Percentiles rank a stretch among this genome's conserved stretches.
Evolutionary conservation across 768 basidiomycete genomes (phyloP).

Genomic region (Coprinellus aureogranulatus): DNA sequence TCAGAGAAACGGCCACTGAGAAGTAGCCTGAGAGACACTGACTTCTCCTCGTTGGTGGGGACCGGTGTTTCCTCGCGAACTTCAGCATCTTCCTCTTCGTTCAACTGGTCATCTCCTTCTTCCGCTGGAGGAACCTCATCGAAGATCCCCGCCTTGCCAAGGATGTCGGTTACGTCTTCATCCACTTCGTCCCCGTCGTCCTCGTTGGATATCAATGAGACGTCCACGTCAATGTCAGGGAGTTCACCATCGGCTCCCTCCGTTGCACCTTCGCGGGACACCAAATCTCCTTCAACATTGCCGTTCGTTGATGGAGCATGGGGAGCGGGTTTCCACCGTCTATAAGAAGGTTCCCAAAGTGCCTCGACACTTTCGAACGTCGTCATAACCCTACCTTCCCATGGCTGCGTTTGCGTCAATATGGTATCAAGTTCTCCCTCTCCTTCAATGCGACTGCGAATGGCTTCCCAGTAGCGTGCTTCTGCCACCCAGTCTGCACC

Average conservation of each 20-base stretch:
- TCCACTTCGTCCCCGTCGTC: conserved; percentile 15
- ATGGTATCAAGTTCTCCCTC: conserved; percentile 16
- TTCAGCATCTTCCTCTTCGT: conserved; percentile 12
- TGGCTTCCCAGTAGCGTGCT: conserved; percentile 71
- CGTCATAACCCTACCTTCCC: conserved; percentile 80
- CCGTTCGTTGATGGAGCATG: background rate
- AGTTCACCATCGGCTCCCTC: conserved; percentile 17
- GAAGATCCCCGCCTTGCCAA: conserved; percentile 20
- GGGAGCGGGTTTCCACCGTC: conserved; percentile 52
- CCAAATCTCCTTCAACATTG: background rate
- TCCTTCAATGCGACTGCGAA: conserved; percentile 61
- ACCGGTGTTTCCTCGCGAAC: conserved; percentile 6
- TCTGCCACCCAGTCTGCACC: conserved; percentile 71
- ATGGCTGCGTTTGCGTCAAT: conserved; percentile 28
- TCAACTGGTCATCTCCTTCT: conserved; percentile 19
- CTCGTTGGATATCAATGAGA: conserved; percentile 44
- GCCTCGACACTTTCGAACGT: conserved; percentile 89
- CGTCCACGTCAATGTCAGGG: conserved; percentile 46
- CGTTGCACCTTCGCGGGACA: conserved; percentile 2
- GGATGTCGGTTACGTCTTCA: conserved; percentile 11
- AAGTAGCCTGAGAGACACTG: no score
- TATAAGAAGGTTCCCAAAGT: conserved; percentile 69
- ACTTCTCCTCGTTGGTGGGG: background rate
- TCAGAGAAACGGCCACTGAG: no score
- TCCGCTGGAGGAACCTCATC: conserved; percentile 32